These are phyloP conservation scores for Agaricus blazei DNA, from an alignment of 768 basidiomycete species.

Conservation along the genomic window DNA sequence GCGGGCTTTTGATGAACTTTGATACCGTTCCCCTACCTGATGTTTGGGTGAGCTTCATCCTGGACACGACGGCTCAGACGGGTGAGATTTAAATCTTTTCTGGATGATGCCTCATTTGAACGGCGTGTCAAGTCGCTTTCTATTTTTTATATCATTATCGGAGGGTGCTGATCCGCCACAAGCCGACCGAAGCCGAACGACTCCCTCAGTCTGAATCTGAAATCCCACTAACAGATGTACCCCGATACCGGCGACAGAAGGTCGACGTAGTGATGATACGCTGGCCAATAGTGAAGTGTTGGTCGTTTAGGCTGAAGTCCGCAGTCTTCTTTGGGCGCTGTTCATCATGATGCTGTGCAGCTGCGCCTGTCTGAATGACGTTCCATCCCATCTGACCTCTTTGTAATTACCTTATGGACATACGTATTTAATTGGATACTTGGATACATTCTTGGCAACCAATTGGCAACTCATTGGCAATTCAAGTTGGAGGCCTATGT, in stretches of 20 bases:
- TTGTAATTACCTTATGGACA: neutral
- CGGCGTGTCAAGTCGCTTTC: neutral
- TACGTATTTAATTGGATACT: neutral
- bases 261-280: neutral
- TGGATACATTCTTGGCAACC: neutral
- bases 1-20: neutral
- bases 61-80: conserved; percentile 1
- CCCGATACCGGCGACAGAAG: neutral
- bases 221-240: neutral
- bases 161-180: neutral
- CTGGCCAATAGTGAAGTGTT: no score
- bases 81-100: neutral
- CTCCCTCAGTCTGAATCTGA: neutral
- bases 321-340: no score
- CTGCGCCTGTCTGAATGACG: neutral
- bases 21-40: neutral
- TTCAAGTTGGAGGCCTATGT: no score
- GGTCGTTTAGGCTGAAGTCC: no score
- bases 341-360: neutral
- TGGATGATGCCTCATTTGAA: neutral
- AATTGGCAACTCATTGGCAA: no score
- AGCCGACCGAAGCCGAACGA: neutral
- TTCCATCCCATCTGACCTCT: neutral
- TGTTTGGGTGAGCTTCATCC: conserved; percentile 4
- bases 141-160: conserved; percentile 5